Evolutionary conservation across 352 stramenopile species (phyloP), one percentile per base, ranked within the genome.

Genomic region (Peronospora farinosa): DNA sequence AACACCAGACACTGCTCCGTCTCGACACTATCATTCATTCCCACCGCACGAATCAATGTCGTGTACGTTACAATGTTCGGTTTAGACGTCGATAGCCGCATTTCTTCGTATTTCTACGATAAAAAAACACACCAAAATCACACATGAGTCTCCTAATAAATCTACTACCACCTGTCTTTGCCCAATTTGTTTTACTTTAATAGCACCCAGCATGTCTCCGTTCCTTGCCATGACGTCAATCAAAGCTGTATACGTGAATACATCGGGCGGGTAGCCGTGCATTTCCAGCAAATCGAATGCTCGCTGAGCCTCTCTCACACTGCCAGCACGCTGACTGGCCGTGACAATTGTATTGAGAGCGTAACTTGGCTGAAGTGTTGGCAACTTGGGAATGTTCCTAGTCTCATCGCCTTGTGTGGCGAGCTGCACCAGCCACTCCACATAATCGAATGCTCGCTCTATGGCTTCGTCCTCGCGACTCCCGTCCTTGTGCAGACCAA

Each of bases 191-290:
- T 16, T 27, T 54, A 87, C 76, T 51, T 65, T 25, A 51, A 84
- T 78, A 38, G 77, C 77, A 35, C 55, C 59, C 9, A 27, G 40
- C 12, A 88, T 42, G 32, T 85, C 67, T 17, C 70, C 61, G 27
- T 53, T 73, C 15, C 78, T 64, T 9, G 74, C 76, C 7, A 74
- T 72, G 16, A 87, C 72, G 50, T 90, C 78, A 44, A 89, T 87
- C n/a, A 89, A 63, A 47, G 78, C 78, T 38, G 78, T 90, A 60
- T 87, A 87, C 30, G 78, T 83, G 60, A 90, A 90, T 55, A 90
- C 75, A 43, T 90, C 78, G 0, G 78, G 78, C 44, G 78, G 65
- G 47, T 77, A 90, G 11, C 73, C 71, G 53, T 85, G 64, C 23
- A 32, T 16, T 6, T 57, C 13, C 0, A 84, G 43, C 47, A 84